Base-by-base conservation (phyloP, 2,329 filamentous ascomycete genomes). In the Talaromyces sp. region DNA sequence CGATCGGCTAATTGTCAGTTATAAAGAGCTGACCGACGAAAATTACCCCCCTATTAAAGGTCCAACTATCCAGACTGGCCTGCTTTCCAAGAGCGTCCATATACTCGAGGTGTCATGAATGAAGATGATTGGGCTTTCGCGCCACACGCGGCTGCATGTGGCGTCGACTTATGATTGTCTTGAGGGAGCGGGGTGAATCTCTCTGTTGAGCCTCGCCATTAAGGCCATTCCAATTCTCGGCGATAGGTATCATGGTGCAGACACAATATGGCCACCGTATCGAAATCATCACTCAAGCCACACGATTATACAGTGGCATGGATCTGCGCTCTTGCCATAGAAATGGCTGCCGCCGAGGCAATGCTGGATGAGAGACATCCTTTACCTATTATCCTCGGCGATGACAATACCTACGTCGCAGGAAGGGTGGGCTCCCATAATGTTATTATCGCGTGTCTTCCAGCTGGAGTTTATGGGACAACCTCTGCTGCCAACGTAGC, bases 401-500 rank as follows among this genome's bases (percentile, higher is more conserved):
- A 67, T 13, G 37, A 64, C 19, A 71, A 70, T 47, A 62, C 15
- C 2, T 70, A 70, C 25, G 65, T 61, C 5, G 41, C 69, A 33
- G 69, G 69, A 10, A 37, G 58, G 3, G 68, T 70, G 19, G 54
- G 39, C 15, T 31, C n/a, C 9, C 69, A 70, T 19, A 70, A 70
- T 52, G 49, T 70, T 9, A 66, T 67, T 13, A 66, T 70, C 13
- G 69, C 67, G n/a, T 64, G 63, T 19, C 64, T 70, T 39, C 67
- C 69, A 25, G 19, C 43, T 17, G 43, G 43, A 5, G 13, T 50
- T 5, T 50, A 61, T 27, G 59, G 59, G 2, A 50, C 45, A 7
- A 50, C 43, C 9, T 61, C 43, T 17, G 71, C 72, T 15, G 70
- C 71, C 4, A 68, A 57, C 25, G 68, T 69, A 11, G 70, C 66